Percentiles rank a stretch among this genome's conserved stretches.
phyloP scores from a whole-genome alignment of 2,329 filamentous ascomycete species.

The Fusarium brevicatenulatum region DNA sequence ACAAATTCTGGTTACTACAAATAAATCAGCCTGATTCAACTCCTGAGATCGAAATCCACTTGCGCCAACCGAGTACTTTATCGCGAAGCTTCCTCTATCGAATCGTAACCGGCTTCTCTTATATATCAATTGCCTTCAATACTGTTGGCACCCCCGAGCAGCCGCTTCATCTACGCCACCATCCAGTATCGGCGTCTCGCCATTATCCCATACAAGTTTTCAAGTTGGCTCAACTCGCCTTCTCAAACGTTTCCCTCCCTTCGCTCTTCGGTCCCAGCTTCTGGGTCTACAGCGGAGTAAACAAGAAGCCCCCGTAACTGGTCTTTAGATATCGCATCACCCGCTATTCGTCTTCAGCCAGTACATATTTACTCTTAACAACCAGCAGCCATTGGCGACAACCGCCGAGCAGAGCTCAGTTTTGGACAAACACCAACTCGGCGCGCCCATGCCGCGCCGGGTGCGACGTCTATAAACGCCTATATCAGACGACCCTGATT shows the following conservation, averaged over 20 bases:
- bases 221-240: constrained; percentile 94
- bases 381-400: constrained; percentile 35
- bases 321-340: constrained; percentile 24
- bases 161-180: constrained; percentile 10
- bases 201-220: constrained; percentile 63
- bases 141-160: constrained; percentile 7
- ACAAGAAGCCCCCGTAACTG: constrained; percentile 98
- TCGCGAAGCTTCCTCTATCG: constrained; percentile 8
- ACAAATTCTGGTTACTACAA: constrained; percentile 26
- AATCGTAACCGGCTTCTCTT: neutral
- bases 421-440: constrained; percentile 49
- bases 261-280: constrained; percentile 91
- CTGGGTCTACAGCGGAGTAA: constrained; percentile 96
- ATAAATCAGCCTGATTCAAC: constrained; percentile 30
- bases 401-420: constrained; percentile 37
- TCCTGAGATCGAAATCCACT: constrained; percentile 23
- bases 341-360: constrained; percentile 5
- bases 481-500: constrained; percentile 23
- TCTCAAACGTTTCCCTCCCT: constrained; percentile 75
- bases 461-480: constrained; percentile 43
- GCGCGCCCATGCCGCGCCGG: constrained; percentile 53
- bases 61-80: constrained; percentile 3
- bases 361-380: constrained; percentile 10
- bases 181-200: constrained; percentile 36
- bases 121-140: constrained; percentile 5